These are phyloP conservation scores for Narthecium ossifragum DNA, from an alignment of 106 monocot genomes.

Conservation along the genomic window DNA sequence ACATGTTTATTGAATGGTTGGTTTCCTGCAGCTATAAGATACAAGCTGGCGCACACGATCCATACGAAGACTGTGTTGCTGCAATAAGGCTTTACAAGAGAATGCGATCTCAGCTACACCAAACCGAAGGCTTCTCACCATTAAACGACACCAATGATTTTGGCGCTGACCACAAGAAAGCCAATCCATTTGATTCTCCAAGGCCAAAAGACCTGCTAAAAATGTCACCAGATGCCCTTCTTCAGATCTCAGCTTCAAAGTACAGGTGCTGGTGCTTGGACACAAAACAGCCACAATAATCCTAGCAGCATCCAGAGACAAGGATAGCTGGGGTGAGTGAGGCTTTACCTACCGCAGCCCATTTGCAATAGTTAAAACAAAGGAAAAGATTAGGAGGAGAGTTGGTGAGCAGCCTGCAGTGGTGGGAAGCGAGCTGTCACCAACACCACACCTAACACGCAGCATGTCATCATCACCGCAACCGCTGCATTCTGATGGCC, in stretches of 20 bases:
- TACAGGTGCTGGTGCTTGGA: conserved; percentile 32
- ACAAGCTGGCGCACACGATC: conserved; percentile 15
- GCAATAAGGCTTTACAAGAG: conserved; percentile 27
- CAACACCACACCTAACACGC: not conserved
- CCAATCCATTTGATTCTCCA: not conserved
- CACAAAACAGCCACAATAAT: not conserved
- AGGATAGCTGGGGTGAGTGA: too few species aligned
- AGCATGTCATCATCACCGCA: not conserved
- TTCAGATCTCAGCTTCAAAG: conserved; percentile 18
- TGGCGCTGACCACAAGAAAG: not conserved
- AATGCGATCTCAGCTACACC: conserved; percentile 15
- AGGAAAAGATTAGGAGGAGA: not conserved
- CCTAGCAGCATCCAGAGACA: not conserved
- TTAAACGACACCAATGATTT: not conserved
- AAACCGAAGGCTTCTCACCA: not conserved
- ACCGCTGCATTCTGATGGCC: too few species aligned
- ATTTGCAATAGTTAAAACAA: too few species aligned
- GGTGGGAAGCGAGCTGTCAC: not conserved
- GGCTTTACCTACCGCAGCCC: too few species aligned
- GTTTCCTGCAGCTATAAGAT: conserved; percentile 21
- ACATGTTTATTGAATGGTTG: not conserved
- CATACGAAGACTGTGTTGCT: conserved; percentile 25
- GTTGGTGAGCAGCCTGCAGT: not conserved
- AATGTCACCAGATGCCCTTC: conserved; percentile 7
- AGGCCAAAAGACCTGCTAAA: conserved; percentile 3